Percentiles rank a stretch among this genome's conserved stretches.
phyloP scores from a whole-genome alignment of 495 filamentous ascomycete genomes.

The Aspergillus incahuasiensis region DNA sequence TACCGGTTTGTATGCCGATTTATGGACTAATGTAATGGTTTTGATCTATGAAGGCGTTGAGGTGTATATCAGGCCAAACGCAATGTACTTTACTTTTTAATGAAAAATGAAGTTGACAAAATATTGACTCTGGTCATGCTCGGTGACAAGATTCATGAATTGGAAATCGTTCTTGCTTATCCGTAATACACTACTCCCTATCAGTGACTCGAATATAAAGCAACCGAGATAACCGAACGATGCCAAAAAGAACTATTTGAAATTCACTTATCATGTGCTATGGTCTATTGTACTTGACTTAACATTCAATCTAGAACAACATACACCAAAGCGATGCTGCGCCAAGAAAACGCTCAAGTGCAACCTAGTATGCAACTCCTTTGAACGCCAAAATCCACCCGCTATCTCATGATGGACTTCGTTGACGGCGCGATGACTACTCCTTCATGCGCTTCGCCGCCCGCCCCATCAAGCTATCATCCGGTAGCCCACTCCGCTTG shows the following conservation, averaged over 20 bases:
- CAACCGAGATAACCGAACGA: too few species aligned
- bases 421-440: slow-evolving; percentile 20
- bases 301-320: not conserved
- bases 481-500: slow-evolving; percentile 81
- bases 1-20: not conserved
- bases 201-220: too few species aligned
- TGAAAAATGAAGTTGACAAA: too few species aligned
- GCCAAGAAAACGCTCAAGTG: not conserved
- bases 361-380: not conserved
- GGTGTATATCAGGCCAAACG: too few species aligned
- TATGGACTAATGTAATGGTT: not conserved
- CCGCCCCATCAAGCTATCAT: slow-evolving; percentile 63
- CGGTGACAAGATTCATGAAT: too few species aligned
- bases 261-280: too few species aligned
- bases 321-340: not conserved
- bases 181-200: too few species aligned
- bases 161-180: too few species aligned
- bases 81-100: too few species aligned
- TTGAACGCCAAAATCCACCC: not conserved
- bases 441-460: slow-evolving; percentile 44
- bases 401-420: not conserved
- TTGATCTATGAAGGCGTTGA: not conserved
- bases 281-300: not conserved
- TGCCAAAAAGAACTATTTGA: too few species aligned
- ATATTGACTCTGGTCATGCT: too few species aligned